Conservation (phyloP, 345 rosid genomes). For the Eucalyptus pauciflora region DNA sequence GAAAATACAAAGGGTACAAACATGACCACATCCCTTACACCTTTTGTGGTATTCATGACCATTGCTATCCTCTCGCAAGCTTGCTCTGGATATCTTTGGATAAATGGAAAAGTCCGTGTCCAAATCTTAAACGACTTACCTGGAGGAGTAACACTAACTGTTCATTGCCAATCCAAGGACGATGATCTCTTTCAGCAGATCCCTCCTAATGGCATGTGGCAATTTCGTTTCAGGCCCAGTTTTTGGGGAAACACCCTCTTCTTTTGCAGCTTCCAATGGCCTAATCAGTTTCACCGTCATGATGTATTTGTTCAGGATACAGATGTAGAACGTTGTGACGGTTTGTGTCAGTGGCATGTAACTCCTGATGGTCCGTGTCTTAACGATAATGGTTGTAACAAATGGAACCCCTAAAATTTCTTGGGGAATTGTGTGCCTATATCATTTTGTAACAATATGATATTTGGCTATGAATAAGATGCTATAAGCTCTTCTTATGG, state of each 20-base stretch:
- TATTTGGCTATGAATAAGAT: not conserved
- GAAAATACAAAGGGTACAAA: not conserved
- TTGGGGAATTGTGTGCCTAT: not conserved
- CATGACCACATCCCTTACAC: not conserved
- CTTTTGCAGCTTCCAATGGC: not conserved
- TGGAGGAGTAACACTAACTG: not conserved
- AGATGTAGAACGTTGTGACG: not conserved
- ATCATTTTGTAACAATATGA: not conserved
- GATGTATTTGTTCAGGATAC: not conserved
- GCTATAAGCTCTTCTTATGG: not conserved
- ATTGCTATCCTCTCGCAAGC: not conserved
- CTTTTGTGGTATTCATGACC: too few relatives aligned
- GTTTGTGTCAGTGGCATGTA: not conserved
- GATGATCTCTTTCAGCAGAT: not conserved
- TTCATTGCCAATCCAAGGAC: not conserved
- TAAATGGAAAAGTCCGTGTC: not conserved
- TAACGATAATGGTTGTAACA: accelerated
- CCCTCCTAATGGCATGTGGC: not conserved
- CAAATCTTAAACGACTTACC: not conserved
- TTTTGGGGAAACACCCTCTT: not conserved
- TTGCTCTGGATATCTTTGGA: not conserved
- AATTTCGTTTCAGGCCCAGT: not conserved
- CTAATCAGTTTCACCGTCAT: not conserved
- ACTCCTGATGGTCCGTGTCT: not conserved
- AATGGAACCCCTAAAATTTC: not conserved